Conservation (phyloP, 1,284 basidiomycete species). For the Filobasidium uniguttulatum region DNA sequence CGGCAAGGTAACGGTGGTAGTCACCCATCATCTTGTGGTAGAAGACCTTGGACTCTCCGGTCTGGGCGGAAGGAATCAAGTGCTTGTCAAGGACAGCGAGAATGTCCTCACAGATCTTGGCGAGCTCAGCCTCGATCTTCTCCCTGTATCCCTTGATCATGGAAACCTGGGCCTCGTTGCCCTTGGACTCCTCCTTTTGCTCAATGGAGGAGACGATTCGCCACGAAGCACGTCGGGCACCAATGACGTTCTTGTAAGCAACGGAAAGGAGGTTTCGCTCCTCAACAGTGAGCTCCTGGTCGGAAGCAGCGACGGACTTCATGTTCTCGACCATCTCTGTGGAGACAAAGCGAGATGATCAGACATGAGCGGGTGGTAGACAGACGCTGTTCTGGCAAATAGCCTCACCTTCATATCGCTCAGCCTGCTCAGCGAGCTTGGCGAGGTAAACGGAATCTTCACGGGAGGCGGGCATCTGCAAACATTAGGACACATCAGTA, state of each 20-base stretch:
- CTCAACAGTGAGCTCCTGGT: slow-evolving; percentile 97
- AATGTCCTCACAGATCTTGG: slow-evolving; percentile 99
- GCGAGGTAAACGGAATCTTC: slow-evolving; percentile 98
- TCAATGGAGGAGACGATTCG: slow-evolving; percentile 98
- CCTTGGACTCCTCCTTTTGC: slow-evolving; percentile 99
- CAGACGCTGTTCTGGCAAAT: slow-evolving; percentile 3
- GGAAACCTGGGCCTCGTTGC: slow-evolving; percentile 89
- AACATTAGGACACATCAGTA: too few species aligned
- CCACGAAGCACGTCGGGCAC: slow-evolving; percentile 97
- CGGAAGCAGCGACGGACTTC: slow-evolving; percentile 92
- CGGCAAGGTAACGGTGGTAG: slow-evolving; percentile 99
- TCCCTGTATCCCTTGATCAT: slow-evolving; percentile 99
- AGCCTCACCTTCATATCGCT: slow-evolving; percentile 87
- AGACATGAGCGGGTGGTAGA: slow-evolving; percentile 11
- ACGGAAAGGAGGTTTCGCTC: slow-evolving; percentile 98
- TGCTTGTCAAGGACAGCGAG: slow-evolving; percentile 97
- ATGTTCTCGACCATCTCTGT: slow-evolving; percentile 98
- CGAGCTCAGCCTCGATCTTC: slow-evolving; percentile 96
- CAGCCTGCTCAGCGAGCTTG: slow-evolving; percentile 97
- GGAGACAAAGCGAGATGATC: slow-evolving; percentile 13
- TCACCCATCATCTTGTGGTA: slow-evolving; percentile 99
- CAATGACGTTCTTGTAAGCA: slow-evolving; percentile 99
- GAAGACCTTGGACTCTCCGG: slow-evolving; percentile 98
- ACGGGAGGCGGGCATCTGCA: slow-evolving; percentile 70
- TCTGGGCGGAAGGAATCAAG: slow-evolving; percentile 94